A percentile compares a stretch with the other conserved stretches of the same genome.
These are phyloP conservation scores for Austroboletus festivus DNA, from an alignment of 768 basidiomycete species.

Conservation along the genomic window DNA sequence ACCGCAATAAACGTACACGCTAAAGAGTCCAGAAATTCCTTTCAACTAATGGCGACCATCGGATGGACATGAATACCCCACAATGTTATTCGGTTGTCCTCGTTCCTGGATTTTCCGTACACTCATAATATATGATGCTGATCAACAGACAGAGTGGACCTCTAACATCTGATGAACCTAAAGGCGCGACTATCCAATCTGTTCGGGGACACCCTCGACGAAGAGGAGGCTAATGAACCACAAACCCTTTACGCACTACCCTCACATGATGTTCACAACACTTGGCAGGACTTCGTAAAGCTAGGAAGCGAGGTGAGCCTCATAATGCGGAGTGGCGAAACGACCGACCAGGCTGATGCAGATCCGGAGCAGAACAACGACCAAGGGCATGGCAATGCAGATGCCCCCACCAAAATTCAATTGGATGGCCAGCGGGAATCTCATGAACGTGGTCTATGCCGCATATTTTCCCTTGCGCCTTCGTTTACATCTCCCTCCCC, in stretches of 20 bases:
- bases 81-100: no score
- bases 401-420: neutral
- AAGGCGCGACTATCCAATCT: constrained; percentile 6
- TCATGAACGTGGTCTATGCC: neutral
- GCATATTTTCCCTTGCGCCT: constrained; percentile 4
- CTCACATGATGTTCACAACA: neutral
- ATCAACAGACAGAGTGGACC: neutral
- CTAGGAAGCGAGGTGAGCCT: neutral
- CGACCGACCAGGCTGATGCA: neutral
- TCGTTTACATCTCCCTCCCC: constrained; percentile 17
- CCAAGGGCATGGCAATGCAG: constrained; percentile 9
- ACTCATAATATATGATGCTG: no score
- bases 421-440: neutral
- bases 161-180: constrained; percentile 10
- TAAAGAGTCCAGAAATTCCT: no score
- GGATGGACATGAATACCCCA: no score
- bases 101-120: no score
- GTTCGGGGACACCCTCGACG: constrained; percentile 15
- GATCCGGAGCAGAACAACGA: constrained; percentile 11
- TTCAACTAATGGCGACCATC: no score
- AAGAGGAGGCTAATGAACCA: constrained; percentile 5
- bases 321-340: neutral
- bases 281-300: neutral
- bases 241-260: neutral
- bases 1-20: no score